These are phyloP conservation scores for Talaromyces liani DNA, from an alignment of 495 filamentous ascomycete species.

Conservation along the genomic window DNA sequence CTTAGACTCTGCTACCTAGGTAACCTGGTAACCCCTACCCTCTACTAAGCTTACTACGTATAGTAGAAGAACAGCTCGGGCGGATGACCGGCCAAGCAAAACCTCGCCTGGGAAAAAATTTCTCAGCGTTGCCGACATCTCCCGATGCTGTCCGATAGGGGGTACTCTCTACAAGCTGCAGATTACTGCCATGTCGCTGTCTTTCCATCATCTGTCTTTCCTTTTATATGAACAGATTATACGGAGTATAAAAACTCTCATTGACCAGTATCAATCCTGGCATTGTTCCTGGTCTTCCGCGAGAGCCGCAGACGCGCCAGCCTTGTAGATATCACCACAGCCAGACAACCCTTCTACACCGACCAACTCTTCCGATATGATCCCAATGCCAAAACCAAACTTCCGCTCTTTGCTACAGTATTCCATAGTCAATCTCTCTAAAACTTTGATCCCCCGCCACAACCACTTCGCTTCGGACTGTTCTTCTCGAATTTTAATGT, in stretches of 20 bases:
- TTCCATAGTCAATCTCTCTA: neutral
- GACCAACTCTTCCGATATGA: neutral
- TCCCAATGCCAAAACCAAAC: neutral
- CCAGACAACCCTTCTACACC: neutral
- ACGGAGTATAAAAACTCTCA: neutral
- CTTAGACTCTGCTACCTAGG: neutral
- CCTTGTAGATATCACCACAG: neutral
- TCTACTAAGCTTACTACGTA: neutral
- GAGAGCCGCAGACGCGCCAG: neutral
- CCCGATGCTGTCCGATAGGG: slow-evolving; percentile 23
- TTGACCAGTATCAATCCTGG: neutral
- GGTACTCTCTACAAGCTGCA: neutral
- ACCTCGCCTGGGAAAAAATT: neutral
- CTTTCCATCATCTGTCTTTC: neutral
- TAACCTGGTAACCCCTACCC: slow-evolving; percentile 8
- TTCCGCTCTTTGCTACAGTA: neutral
- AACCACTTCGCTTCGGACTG: neutral
- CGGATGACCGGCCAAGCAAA: slow-evolving; percentile 9
- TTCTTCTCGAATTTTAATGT: neutral
- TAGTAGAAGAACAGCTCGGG: slow-evolving; percentile 10
- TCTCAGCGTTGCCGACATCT: slow-evolving; percentile 32
- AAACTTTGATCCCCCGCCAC: neutral
- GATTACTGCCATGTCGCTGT: neutral
- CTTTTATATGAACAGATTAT: neutral
- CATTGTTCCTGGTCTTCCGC: neutral